Percentiles rank a stretch among this genome's conserved stretches.
Evolutionary conservation across 805 yeast genomes (phyloP).

Genomic region (Sugiyamaella lignohabitans): DNA sequence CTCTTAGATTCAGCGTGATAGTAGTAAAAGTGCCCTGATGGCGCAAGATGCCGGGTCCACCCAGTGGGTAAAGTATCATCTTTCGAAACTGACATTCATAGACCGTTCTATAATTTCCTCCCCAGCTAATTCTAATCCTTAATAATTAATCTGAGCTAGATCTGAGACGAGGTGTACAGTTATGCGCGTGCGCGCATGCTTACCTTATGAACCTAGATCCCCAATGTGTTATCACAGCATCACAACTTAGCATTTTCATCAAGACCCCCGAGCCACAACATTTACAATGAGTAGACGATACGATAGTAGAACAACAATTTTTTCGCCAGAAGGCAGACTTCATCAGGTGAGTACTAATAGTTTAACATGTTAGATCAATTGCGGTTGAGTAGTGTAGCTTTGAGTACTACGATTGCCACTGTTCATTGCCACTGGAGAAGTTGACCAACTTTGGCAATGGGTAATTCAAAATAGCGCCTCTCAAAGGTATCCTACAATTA

Average conservation of each 20-base stretch:
- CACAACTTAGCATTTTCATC: background rate
- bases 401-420: background rate
- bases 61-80: slow-evolving; percentile 25
- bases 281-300: slow-evolving; percentile 60
- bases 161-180: too few relatives aligned
- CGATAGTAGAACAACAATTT: slow-evolving; percentile 97
- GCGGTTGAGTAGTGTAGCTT: background rate
- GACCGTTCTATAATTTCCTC: too few relatives aligned
- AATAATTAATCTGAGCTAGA: too few relatives aligned
- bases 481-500: too few relatives aligned
- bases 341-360: slow-evolving; percentile 57
- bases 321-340: slow-evolving; percentile 97
- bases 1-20: slow-evolving; percentile 34
- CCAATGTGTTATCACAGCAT: too few relatives aligned
- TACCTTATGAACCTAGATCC: too few relatives aligned
- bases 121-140: too few relatives aligned
- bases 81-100: too few relatives aligned
- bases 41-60: slow-evolving; percentile 37
- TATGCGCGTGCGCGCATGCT: background rate
- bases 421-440: too few relatives aligned
- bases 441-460: too few relatives aligned
- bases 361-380: background rate
- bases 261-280: background rate
- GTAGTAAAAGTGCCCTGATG: slow-evolving; percentile 36
- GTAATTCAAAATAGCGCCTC: too few relatives aligned